phyloP scores from a whole-genome alignment of 108 stramenopile genomes.

The Cyclostephanos invisitatus region DNA sequence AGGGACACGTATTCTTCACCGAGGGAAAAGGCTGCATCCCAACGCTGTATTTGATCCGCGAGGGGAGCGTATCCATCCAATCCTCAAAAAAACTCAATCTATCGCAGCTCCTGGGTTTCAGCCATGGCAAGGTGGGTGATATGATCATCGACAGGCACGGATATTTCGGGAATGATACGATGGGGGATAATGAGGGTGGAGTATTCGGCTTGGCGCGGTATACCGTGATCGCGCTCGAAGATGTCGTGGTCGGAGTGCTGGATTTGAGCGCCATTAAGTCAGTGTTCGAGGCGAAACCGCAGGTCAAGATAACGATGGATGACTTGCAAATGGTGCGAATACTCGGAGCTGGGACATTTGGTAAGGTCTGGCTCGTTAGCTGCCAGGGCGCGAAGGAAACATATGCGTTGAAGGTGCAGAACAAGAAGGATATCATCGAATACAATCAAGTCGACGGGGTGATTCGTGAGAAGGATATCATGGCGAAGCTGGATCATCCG shows the following conservation, averaged over 20 bases:
- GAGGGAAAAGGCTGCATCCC: constrained; percentile 62
- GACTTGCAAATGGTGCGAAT: constrained; percentile 59
- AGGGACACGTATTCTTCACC: constrained; percentile 72
- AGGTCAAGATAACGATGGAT: constrained; percentile 40
- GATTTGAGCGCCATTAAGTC: constrained; percentile 67
- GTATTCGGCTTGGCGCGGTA: constrained; percentile 56
- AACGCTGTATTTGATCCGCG: constrained; percentile 64
- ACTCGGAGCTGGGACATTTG: constrained; percentile 93
- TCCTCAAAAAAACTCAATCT: constrained; percentile 30
- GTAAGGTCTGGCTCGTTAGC: constrained; percentile 93
- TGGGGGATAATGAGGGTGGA: constrained; percentile 60
- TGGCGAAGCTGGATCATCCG: constrained; percentile 86
- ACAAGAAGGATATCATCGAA: constrained; percentile 82
- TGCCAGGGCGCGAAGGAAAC: constrained; percentile 40
- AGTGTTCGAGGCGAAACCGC: constrained; percentile 38
- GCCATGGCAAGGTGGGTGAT: constrained; percentile 37
- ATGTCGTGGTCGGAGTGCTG: constrained; percentile 72
- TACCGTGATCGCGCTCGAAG: constrained; percentile 53
- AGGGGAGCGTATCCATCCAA: constrained; percentile 54
- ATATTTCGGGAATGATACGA: constrained; percentile 70
- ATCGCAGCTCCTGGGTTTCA: constrained; percentile 37
- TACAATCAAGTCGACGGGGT: constrained; percentile 83
- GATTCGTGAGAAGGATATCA: constrained; percentile 80
- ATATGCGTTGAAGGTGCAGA: constrained; percentile 90
- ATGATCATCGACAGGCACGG: constrained; percentile 53